These are phyloP conservation scores for Claviceps purpurea DNA, from an alignment of 2,329 filamentous ascomycete genomes.

Conservation along the genomic window DNA sequence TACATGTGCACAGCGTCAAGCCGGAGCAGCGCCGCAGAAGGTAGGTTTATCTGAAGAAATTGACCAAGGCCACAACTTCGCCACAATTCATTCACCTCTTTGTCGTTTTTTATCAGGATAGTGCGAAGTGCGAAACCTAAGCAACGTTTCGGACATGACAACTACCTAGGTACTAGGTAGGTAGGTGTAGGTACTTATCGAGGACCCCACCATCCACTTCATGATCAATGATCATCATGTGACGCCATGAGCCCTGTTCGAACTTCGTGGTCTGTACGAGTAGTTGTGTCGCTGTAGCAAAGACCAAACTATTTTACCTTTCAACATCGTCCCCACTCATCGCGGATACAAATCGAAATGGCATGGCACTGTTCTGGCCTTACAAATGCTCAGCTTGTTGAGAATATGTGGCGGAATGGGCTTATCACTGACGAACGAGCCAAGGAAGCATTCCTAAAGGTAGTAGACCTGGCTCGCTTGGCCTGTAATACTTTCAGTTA, in stretches of 20 bases:
- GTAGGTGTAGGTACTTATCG: too few species aligned
- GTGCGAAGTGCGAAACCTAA: neutral
- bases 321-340: neutral
- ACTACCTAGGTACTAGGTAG: neutral
- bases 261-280: neutral
- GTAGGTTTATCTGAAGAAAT: neutral
- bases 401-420: constrained; percentile 58
- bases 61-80: neutral
- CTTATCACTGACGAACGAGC: constrained; percentile 63
- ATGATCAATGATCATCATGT: too few species aligned
- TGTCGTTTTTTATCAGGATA: neutral
- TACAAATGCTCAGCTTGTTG: constrained; percentile 61
- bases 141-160: neutral
- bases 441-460: constrained; percentile 58
- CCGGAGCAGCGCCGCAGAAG: neutral
- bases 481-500: neutral
- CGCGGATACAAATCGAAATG: constrained; percentile 41
- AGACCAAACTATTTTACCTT: neutral
- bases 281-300: neutral
- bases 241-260: neutral
- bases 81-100: neutral
- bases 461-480: neutral
- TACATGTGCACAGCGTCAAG: too few species aligned
- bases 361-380: constrained; percentile 76
- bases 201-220: too few species aligned